These are phyloP conservation scores for Leccinum pseudoinsigne DNA, from an alignment of 1,284 basidiomycete species.

Conservation along the genomic window DNA sequence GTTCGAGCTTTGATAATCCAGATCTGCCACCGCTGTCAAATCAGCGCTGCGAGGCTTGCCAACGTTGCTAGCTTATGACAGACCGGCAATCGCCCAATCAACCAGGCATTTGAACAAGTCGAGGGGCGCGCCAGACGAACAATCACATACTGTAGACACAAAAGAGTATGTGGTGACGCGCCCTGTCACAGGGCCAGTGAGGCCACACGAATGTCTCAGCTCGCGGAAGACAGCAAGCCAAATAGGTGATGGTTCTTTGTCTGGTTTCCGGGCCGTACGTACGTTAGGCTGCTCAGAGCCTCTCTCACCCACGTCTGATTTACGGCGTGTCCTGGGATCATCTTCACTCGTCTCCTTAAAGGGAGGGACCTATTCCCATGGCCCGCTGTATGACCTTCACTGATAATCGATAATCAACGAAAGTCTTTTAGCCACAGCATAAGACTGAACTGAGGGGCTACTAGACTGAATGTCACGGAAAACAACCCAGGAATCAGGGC, in stretches of 20 bases:
- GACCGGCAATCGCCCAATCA: conserved; percentile 13
- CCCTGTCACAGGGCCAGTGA: background rate
- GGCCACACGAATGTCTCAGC: conserved; percentile 5
- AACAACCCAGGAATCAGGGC: conserved; percentile 24
- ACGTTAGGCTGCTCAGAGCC: no score
- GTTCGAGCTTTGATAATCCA: conserved; percentile 3
- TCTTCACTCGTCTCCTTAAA: no score
- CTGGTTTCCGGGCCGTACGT: no score
- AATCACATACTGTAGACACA: conserved; percentile 4
- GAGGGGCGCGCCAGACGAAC: conserved; percentile 3
- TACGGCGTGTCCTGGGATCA: no score
- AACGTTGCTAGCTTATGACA: conserved; percentile 1
- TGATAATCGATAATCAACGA: no score
- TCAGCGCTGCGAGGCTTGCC: background rate
- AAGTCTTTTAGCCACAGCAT: no score
- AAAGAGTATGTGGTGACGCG: background rate
- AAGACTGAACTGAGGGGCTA: no score
- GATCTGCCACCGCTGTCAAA: conserved; percentile 9
- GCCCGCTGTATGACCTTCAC: no score
- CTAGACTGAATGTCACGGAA: no score
- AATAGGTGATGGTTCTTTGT: conserved; percentile 3
- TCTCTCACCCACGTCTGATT: no score
- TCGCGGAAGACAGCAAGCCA: conserved; percentile 7
- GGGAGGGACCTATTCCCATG: no score
- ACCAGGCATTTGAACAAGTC: conserved; percentile 3